Conservation (phyloP, 345 rosid genomes). For the Moricandia moricandioides region DNA sequence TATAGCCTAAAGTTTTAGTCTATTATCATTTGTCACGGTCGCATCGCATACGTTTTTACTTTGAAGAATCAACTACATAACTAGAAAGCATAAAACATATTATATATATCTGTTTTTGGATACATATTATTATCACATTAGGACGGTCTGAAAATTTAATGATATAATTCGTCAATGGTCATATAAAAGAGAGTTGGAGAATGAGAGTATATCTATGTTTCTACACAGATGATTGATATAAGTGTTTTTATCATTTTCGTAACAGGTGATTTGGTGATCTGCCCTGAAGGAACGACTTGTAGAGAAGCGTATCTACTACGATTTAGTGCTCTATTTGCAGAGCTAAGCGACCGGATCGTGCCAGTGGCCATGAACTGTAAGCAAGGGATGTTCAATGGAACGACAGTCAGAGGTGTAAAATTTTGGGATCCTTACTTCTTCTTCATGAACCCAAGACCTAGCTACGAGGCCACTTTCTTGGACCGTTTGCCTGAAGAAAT, state of each 20-base stretch:
- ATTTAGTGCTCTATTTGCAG: constrained; percentile 94
- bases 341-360: constrained; percentile 90
- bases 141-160: neutral
- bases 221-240: neutral
- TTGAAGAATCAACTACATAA: neutral
- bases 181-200: neutral
- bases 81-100: neutral
- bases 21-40: neutral
- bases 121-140: neutral
- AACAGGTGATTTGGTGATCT: constrained; percentile 88
- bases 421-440: constrained; percentile 94
- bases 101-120: neutral
- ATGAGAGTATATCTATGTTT: neutral
- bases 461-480: constrained; percentile 76
- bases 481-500: constrained; percentile 82
- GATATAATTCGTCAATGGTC: neutral
- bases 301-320: constrained; percentile 74
- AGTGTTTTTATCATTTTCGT: neutral
- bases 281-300: constrained; percentile 98
- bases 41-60: too few species aligned
- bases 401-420: constrained; percentile 89
- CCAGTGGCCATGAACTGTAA: constrained; percentile 89
- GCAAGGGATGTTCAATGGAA: constrained; percentile 85
- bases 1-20: too few species aligned
- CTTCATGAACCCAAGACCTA: constrained; percentile 96